Conservation (phyloP, 495 filamentous ascomycete species). For the Glarea lozoyensis region DNA sequence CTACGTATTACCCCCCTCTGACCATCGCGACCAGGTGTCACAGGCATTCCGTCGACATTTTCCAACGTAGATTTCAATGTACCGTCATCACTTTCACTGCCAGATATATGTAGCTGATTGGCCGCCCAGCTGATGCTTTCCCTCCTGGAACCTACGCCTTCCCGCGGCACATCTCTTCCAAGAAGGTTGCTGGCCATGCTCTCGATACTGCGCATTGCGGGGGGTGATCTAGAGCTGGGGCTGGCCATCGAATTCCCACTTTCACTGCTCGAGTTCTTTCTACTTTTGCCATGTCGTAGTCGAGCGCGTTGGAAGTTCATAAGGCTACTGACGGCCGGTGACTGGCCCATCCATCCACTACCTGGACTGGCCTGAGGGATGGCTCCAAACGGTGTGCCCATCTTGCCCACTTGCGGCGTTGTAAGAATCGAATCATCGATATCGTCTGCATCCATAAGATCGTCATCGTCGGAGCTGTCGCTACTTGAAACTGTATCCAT, state of each 20-base stretch:
- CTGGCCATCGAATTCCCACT: conserved; percentile 64
- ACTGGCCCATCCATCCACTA: conserved; percentile 51
- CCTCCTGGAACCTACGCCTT: conserved; percentile 47
- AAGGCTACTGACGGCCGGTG: conserved; percentile 60
- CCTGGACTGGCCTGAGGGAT: conserved; percentile 35
- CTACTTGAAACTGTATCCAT: conserved; percentile 67
- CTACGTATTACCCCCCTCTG: conserved; percentile 48
- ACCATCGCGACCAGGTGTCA: conserved; percentile 31
- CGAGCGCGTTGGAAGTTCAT: conserved; percentile 68
- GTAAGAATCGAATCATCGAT: conserved; percentile 67
- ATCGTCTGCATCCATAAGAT: conserved; percentile 69
- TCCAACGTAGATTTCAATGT: conserved; percentile 38
- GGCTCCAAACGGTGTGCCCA: conserved; percentile 23
- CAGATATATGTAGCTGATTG: conserved; percentile 76
- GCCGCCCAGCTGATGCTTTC: conserved; percentile 84
- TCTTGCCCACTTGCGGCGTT: conserved; percentile 56
- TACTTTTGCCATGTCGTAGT: conserved; percentile 41
- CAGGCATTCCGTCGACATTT: conserved; percentile 32
- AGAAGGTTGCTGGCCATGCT: conserved; percentile 39
- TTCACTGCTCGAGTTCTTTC: conserved; percentile 61
- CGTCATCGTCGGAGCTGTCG: conserved; percentile 67
- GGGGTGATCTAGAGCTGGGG: conserved; percentile 54
- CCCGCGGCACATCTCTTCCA: conserved; percentile 35
- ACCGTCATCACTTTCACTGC: conserved; percentile 71
- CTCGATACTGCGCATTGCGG: conserved; percentile 40